These are phyloP conservation scores for Oryza australiensis DNA, from an alignment of 176 grass and related monocot genomes.

Conservation along the genomic window DNA sequence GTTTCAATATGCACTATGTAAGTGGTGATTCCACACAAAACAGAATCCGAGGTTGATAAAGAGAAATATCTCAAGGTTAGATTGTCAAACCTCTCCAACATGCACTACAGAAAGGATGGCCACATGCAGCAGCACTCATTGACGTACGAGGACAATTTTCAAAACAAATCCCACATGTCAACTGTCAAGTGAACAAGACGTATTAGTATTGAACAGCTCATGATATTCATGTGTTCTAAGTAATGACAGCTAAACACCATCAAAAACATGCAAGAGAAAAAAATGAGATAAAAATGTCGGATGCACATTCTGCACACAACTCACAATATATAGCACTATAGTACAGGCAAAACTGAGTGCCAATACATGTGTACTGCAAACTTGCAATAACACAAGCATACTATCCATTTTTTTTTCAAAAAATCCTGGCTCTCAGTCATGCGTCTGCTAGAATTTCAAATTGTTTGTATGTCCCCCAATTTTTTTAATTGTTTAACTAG, in stretches of 20 bases:
- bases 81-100: slow-evolving; percentile 91
- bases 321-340: slow-evolving; percentile 17
- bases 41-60: not conserved
- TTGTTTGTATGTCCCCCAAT: not conserved
- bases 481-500: slow-evolving; percentile 22
- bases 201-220: slow-evolving; percentile 31
- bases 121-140: slow-evolving; percentile 80
- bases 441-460: slow-evolving; percentile 6
- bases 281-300: slow-evolving; percentile 1
- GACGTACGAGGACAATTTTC: slow-evolving; percentile 67
- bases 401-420: not conserved
- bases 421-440: not conserved
- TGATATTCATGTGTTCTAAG: not conserved
- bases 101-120: slow-evolving; percentile 85
- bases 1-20: slow-evolving; percentile 7
- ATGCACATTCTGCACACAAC: slow-evolving; percentile 11
- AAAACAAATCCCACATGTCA: slow-evolving; percentile 97
- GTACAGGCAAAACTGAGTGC: not conserved
- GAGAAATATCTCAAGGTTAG: slow-evolving; percentile 13
- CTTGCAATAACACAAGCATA: slow-evolving; percentile 2
- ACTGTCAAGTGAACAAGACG: slow-evolving; percentile 46
- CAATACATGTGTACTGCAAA: not conserved
- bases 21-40: not conserved
- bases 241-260: not conserved
- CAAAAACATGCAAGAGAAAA: slow-evolving; percentile 16